phyloP scores from a whole-genome alignment of 2,329 filamentous ascomycete species.

The Teratosphaeria viscida region DNA sequence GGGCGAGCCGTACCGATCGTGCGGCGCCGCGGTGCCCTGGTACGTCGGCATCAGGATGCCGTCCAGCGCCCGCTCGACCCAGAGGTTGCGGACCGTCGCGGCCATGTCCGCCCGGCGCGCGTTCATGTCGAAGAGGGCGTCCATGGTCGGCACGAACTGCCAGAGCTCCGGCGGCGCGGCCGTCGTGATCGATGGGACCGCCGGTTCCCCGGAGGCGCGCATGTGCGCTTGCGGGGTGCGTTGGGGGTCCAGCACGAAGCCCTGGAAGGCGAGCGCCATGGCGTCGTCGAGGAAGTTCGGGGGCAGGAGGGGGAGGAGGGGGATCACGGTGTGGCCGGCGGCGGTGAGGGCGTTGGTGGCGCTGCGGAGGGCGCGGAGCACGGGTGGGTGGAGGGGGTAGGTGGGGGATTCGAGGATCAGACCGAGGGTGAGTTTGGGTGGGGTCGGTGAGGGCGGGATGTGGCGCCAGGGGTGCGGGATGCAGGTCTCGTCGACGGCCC shows the following conservation, averaged over 20 bases:
- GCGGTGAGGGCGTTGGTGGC: conserved; percentile 30
- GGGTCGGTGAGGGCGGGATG: background rate
- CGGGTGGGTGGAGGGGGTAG: conserved; percentile 42
- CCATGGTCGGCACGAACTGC: conserved; percentile 25
- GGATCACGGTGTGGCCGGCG: conserved; percentile 35
- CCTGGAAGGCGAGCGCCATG: conserved; percentile 30
- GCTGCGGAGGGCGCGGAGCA: conserved; percentile 35
- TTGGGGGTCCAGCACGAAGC: conserved; percentile 32
- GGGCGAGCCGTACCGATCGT: conserved; percentile 41
- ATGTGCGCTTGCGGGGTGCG: conserved; percentile 27
- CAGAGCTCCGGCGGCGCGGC: conserved; percentile 23
- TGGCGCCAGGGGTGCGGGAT: conserved; percentile 39
- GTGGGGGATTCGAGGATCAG: conserved; percentile 38
- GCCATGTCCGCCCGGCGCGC: conserved; percentile 26
- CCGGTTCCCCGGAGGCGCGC: conserved; percentile 32
- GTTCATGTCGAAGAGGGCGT: conserved; percentile 35
- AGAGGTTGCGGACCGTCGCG: conserved; percentile 33
- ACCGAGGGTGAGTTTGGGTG: conserved; percentile 35
- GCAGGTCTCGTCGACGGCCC: conserved; percentile 20
- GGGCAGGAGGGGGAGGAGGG: background rate
- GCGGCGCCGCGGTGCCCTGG: conserved; percentile 36
- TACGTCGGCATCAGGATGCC: conserved; percentile 39
- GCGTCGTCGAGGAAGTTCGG: conserved; percentile 18
- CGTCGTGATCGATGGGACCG: conserved; percentile 30
- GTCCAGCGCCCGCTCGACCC: conserved; percentile 38